These are phyloP conservation scores for Epicoccum sorghinum DNA, from an alignment of 2,329 filamentous ascomycete species.

Conservation along the genomic window DNA sequence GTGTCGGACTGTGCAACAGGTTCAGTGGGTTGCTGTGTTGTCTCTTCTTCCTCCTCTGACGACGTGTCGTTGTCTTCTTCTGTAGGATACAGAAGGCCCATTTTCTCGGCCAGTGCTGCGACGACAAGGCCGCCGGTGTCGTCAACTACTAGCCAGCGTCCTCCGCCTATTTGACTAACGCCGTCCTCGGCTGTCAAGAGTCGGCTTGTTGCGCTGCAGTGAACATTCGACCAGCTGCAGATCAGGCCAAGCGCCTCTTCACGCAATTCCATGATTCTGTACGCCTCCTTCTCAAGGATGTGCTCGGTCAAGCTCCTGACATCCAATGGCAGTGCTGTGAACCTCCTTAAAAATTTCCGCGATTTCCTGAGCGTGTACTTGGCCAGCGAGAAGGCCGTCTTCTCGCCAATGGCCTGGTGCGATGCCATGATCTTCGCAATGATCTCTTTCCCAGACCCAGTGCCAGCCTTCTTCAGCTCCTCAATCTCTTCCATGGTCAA, in stretches of 20 bases:
- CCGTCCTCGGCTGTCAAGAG: slow-evolving; percentile 39
- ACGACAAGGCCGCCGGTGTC: slow-evolving; percentile 84
- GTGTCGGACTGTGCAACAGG: slow-evolving; percentile 7
- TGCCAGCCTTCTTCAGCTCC: slow-evolving; percentile 72
- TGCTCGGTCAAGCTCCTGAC: slow-evolving; percentile 76
- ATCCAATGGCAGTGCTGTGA: slow-evolving; percentile 84
- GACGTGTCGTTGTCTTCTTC: slow-evolving; percentile 45
- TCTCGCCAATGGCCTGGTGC: slow-evolving; percentile 88
- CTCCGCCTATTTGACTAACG: slow-evolving; percentile 52
- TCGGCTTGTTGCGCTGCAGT: slow-evolving; percentile 64
- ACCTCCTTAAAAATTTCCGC: slow-evolving; percentile 89
- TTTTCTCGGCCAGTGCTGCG: slow-evolving; percentile 84
- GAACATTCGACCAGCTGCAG: slow-evolving; percentile 88
- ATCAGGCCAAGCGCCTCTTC: slow-evolving; percentile 83
- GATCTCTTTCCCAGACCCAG: slow-evolving; percentile 82
- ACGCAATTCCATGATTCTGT: slow-evolving; percentile 82
- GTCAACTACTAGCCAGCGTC: slow-evolving; percentile 82
- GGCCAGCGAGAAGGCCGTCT: slow-evolving; percentile 89
- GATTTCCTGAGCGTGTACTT: slow-evolving; percentile 96
- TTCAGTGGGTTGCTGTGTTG: neutral
- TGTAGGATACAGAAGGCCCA: slow-evolving; percentile 74
- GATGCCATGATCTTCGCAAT: slow-evolving; percentile 92
- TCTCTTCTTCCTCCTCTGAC: slow-evolving; percentile 16
- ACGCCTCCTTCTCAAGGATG: slow-evolving; percentile 79
- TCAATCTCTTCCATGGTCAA: slow-evolving; percentile 76